Base-by-base conservation (phyloP, 1,284 basidiomycete genomes). In the Cystodermella granulosa region DNA sequence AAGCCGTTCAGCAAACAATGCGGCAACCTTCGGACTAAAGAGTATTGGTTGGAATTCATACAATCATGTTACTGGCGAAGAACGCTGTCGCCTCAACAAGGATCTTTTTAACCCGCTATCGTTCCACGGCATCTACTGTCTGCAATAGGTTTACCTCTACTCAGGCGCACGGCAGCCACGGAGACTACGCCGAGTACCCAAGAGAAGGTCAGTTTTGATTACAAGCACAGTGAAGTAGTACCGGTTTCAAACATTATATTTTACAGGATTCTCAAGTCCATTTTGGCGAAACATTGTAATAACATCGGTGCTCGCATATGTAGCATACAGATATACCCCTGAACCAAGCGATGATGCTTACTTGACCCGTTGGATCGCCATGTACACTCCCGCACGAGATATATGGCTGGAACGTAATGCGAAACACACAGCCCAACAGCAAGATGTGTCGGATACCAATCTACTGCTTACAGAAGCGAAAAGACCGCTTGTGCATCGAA, bases 241-340 rank as follows among this genome's bases (percentile, higher is more conserved):
- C n/a, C n/a, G 26, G n/a, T 8, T 31, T 31, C 26, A 8, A n/a
- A 31, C 26, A 8, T 31, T 8, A n/a, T 31, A 8, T 8, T 31
- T 31, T n/a, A 31, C 54, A 73, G 85, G 74, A 24, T 86, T 87
- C 59, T 65, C 66, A 23, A 76, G 75, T 20, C 68, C 79, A 21
- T 75, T 80, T 53, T 87, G 84, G 85, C 68, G 79, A 34, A 79
- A 78, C 49, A 73, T 76, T 5, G 52, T 80, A 22, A 48, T 83
- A 16, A 61, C 68, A 22, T 71, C 74, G 16, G 48, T 80, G 24
- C 66, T 71, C 15, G 70, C 65, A 36, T 75, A 71, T 31, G 75
- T 69, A 14, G 76, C 76, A 49, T 83, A 83, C 68, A 84, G 84
- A 62, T 82, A 73, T 57, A 80, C 82, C 4, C 85, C 85, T 2